These are phyloP conservation scores for Achaetomium macrosporum DNA, from an alignment of 2,329 filamentous ascomycete genomes.

Conservation along the genomic window DNA sequence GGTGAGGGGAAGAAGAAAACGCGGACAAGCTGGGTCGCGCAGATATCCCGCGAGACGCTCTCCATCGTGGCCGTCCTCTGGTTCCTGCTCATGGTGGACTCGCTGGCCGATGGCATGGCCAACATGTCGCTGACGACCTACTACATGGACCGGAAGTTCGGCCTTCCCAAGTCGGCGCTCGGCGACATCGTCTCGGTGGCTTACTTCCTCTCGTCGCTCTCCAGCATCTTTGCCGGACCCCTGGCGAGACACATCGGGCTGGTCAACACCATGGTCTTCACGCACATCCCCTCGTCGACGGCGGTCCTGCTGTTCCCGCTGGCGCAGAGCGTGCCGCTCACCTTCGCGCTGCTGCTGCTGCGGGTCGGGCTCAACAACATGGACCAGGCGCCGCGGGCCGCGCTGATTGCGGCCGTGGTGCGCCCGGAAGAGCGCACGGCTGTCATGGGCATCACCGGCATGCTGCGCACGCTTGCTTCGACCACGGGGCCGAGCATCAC, in stretches of 20 bases:
- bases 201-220: slow-evolving; percentile 49
- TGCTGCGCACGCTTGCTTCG: slow-evolving; percentile 54
- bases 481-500: slow-evolving; percentile 50
- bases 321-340: slow-evolving; percentile 44
- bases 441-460: slow-evolving; percentile 63
- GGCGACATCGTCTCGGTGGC: slow-evolving; percentile 52
- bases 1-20: slow-evolving; percentile 9
- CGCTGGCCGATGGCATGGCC: slow-evolving; percentile 61
- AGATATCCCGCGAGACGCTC: slow-evolving; percentile 53
- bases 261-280: slow-evolving; percentile 61
- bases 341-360: slow-evolving; percentile 51
- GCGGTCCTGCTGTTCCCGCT: slow-evolving; percentile 56
- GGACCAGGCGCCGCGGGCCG: slow-evolving; percentile 62
- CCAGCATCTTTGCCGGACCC: slow-evolving; percentile 52
- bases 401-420: slow-evolving; percentile 62
- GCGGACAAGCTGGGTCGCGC: slow-evolving; percentile 38
- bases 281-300: slow-evolving; percentile 55
- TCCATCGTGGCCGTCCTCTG: slow-evolving; percentile 58
- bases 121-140: slow-evolving; percentile 52
- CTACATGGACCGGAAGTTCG: slow-evolving; percentile 52
- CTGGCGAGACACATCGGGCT: slow-evolving; percentile 53
- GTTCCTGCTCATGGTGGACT: slow-evolving; percentile 59
- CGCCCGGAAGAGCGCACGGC: slow-evolving; percentile 60
- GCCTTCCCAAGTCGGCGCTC: slow-evolving; percentile 49
- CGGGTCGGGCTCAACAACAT: slow-evolving; percentile 60